Conservation (phyloP, 2,329 filamentous ascomycete species). For the Magnaporthiopsis incrustans region DNA sequence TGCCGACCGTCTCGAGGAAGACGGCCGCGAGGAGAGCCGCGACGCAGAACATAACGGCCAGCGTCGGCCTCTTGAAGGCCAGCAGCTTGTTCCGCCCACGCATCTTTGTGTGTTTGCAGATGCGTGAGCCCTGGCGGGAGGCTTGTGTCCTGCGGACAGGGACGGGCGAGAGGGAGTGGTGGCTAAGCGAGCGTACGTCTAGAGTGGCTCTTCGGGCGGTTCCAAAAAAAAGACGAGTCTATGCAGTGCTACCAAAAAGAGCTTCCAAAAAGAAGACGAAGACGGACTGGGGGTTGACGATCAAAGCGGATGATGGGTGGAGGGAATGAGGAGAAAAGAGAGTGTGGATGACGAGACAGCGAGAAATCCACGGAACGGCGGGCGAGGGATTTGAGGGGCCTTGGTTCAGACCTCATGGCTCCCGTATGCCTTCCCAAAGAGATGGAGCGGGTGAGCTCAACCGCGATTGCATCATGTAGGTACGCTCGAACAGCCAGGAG, state of each 20-base stretch:
- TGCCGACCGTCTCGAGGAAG: not conserved
- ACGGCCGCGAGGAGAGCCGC: not conserved
- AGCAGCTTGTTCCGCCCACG: not conserved
- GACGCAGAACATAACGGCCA: not conserved
- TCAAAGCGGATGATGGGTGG: not conserved
- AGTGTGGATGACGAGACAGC: not conserved
- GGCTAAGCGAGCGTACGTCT: not conserved
- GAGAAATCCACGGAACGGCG: not conserved
- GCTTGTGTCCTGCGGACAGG: too few species aligned
- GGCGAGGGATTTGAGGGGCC: not conserved
- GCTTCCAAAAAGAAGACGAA: slow-evolving; percentile 14
- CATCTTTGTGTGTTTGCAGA: not conserved
- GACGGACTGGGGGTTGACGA: not conserved
- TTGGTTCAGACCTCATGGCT: not conserved
- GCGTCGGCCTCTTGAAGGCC: not conserved
- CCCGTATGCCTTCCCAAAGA: not conserved
- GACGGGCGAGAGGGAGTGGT: not conserved
- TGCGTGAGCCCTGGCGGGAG: too few species aligned
- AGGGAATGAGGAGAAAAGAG: not conserved
- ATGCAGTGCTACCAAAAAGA: slow-evolving; percentile 9
- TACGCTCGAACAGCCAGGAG: not conserved
- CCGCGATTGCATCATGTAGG: not conserved
- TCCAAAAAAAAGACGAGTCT: slow-evolving; percentile 6
- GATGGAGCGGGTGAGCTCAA: not conserved
- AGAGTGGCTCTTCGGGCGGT: not conserved